phyloP scores from a whole-genome alignment of 1,139 yeast genomes.

The Kodamaea sp. region DNA sequence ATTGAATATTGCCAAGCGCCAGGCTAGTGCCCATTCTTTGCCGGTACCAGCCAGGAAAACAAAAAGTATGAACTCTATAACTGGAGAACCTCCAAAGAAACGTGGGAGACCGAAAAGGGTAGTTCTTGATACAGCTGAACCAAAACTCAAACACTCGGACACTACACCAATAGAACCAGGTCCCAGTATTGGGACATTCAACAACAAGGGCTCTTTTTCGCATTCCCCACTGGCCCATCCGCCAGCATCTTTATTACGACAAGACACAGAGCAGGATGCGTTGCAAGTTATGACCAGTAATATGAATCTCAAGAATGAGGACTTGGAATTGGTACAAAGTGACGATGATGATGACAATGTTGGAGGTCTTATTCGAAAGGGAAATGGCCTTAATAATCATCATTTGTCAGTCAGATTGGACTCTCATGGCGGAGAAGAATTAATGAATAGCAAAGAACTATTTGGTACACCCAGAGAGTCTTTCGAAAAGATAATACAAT shows the following conservation, averaged over 20 bases:
- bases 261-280: slow-evolving; percentile 48
- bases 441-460: slow-evolving; percentile 43
- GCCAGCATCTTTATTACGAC: slow-evolving; percentile 34
- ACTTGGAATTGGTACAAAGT: slow-evolving; percentile 37
- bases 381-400: slow-evolving; percentile 8
- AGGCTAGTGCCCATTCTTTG: slow-evolving; percentile 23
- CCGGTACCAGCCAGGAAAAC: slow-evolving; percentile 21
- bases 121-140: slow-evolving; percentile 26
- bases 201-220: slow-evolving; percentile 17
- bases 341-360: slow-evolving; percentile 30
- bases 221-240: slow-evolving; percentile 10
- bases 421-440: slow-evolving; percentile 32
- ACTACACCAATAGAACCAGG: slow-evolving; percentile 36
- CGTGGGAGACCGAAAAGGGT: slow-evolving; percentile 52
- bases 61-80: slow-evolving; percentile 22
- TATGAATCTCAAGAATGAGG: slow-evolving; percentile 40
- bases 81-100: slow-evolving; percentile 41
- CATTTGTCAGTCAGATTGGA: slow-evolving; percentile 11
- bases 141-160: slow-evolving; percentile 30
- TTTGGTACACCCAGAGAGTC: slow-evolving; percentile 47
- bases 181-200: slow-evolving; percentile 33
- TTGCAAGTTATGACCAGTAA: slow-evolving; percentile 36
- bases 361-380: slow-evolving; percentile 6
- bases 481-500: slow-evolving; percentile 33
- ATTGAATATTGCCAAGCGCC: slow-evolving; percentile 48